Base-by-base conservation (phyloP, 1,284 basidiomycete genomes). In the Chondrostereum purpureum region DNA sequence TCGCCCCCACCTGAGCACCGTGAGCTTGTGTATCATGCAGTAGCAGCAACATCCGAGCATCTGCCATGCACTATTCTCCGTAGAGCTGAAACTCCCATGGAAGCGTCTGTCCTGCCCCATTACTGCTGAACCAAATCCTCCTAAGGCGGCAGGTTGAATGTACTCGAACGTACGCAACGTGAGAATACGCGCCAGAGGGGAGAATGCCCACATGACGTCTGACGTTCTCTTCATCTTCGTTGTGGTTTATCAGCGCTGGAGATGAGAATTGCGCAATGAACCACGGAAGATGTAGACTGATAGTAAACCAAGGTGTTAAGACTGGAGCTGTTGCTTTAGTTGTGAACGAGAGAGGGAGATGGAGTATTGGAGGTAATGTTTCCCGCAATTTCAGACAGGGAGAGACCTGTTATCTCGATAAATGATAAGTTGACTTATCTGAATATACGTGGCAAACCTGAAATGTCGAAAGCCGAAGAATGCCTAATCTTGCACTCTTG, bases 71-170 rank as follows among this genome's bases (percentile, higher is more conserved):
- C n/a, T n/a, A n/a, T n/a, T 31, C 27, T 31, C 27, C 57, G 50
- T 72, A 73, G 37, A 75, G 62, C 53, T 80, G 72, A 57, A 88
- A 85, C 65, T 88, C 86, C 83, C 82, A 86, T 42, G 85, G 82
- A 6, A 70, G 52, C 42, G 63, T 66, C 50, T 79, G 77, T 48
- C 64, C 63, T 42, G 76, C 70, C 4, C 70, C 71, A 42, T 61
- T 64, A 45, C 82, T 75, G 49, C 75, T 77, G 64, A 91, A 79
- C 88, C 88, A 92, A 42, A 93, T 77, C 52, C 89, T 69, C 50
- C 85, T 68, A 49, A 92, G 61, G 20, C 89, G 74, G 63, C 89
- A 92, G 37, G 80, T 88, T 16, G 88, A 88, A 58, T 91, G 88
- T 23, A 92, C 73, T 57, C 82, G 82, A 49, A 92, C 69, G 57